These are phyloP conservation scores for Microcera coccophila DNA, from an alignment of 2,329 filamentous ascomycete genomes.

Conservation along the genomic window DNA sequence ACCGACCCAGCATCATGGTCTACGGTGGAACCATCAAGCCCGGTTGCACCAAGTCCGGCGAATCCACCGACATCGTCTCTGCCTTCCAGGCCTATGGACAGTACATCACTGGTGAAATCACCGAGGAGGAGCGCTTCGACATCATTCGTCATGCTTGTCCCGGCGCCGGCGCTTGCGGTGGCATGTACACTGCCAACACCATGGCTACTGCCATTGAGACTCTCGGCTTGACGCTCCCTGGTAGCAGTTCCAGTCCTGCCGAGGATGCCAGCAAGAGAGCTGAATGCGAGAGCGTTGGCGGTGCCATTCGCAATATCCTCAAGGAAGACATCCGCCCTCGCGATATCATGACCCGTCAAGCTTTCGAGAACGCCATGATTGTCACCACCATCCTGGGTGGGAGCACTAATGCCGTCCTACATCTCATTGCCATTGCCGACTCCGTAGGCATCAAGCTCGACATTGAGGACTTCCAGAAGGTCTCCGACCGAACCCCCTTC, in stretches of 20 bases:
- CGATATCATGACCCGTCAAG: constrained; percentile 75
- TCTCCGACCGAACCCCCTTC: constrained; percentile 75
- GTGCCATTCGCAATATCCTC: constrained; percentile 69
- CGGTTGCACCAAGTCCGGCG: constrained; percentile 73
- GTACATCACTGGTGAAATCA: constrained; percentile 87
- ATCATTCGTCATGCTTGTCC: constrained; percentile 86
- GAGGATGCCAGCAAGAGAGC: constrained; percentile 66
- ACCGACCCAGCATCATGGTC: constrained; percentile 93
- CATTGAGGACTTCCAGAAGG: constrained; percentile 80
- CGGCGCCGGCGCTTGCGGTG: constrained; percentile 65
- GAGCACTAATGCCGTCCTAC: constrained; percentile 81
- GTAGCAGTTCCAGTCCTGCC: constrained; percentile 75
- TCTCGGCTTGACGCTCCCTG: constrained; percentile 82
- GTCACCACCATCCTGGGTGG: constrained; percentile 78
- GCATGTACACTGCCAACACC: constrained; percentile 93
- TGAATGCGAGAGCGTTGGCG: constrained; percentile 69
- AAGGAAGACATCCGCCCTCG: constrained; percentile 72
- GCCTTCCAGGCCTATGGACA: constrained; percentile 98
- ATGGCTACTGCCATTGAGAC: constrained; percentile 90
- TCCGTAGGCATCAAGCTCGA: constrained; percentile 76
- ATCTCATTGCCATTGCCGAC: constrained; percentile 80
- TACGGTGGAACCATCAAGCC: constrained; percentile 94
- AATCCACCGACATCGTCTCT: constrained; percentile 87
- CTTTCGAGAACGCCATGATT: constrained; percentile 83
- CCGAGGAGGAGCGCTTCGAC: constrained; percentile 86